Evolutionary conservation across 441 rosid species (phyloP), one percentile per base, ranked within the genome.

Genomic region (Raphanus hybrid): DNA sequence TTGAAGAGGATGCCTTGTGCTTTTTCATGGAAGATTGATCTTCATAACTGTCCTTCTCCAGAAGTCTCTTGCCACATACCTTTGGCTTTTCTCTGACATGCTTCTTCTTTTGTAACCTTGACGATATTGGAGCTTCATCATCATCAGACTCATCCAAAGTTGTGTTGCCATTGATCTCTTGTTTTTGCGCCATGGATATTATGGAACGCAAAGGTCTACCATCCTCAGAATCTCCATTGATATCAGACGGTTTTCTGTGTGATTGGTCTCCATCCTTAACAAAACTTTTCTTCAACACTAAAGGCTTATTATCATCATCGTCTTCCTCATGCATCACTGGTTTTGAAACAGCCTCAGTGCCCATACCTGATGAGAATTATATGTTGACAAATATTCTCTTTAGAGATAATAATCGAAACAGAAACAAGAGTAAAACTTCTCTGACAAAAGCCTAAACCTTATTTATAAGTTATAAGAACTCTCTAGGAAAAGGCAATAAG

Each of bases 201-300:
- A 52, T 16, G 63, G 63, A 57, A 79, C 86, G 87, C 79, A 91
- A 76, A 45, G 95, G 92, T 43, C 75, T 78, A 68, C 86, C 83
- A 71, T 90, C 98, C 39, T 90, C 96, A 52, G 88, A 89, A 79
- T 87, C 93, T 7, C 83, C 87, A 6, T 26, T 62, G 66, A 32
- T 85, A 37, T 76, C 83, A 91, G 70, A 60, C 92, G 92, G 48
- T 82, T 76, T 62, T 87, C 78, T 67, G 82, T 94, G 45, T 89
- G 92, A 29, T 87, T 87, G 76, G 82, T 82, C 79, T 35, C 78
- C 90, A 73, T 83, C 85, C 85, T 85, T 87, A 63, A 5, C 82
- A 75, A 3, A 12, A 23, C 6, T 59, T 84, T 90, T 89, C 81
- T 78, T 89, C 75, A 91, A 87, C 75, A 86, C 67, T 5, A 84